A percentile compares a stretch with the other conserved stretches of the same genome.
Evolutionary conservation across 768 basidiomycete genomes (phyloP).

Genomic region (Hericium alpestre): DNA sequence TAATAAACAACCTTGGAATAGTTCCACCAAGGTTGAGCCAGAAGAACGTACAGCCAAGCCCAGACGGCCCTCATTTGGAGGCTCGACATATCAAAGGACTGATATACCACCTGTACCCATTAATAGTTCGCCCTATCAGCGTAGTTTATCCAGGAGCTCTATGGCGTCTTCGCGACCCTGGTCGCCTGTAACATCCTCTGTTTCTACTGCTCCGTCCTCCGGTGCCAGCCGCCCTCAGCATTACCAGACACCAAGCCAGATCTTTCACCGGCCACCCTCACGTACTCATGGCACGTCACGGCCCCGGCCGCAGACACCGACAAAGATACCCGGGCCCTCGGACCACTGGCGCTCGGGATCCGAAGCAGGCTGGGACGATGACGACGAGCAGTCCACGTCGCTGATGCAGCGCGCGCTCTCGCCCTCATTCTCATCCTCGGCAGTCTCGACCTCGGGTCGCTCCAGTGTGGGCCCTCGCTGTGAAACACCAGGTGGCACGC

Average conservation of each 20-base stretch:
- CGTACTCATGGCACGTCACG: constrained; percentile 49
- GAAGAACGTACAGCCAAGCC: constrained; percentile 43
- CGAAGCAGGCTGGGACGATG: constrained; percentile 33
- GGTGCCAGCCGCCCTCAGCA: constrained; percentile 29
- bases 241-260: constrained; percentile 34
- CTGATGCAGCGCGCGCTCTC: constrained; percentile 56
- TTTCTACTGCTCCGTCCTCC: constrained; percentile 16
- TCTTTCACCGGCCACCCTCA: constrained; percentile 34
- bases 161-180: constrained; percentile 15
- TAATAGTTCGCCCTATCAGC: constrained; percentile 7
- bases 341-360: constrained; percentile 34
- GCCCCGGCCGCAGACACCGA: constrained; percentile 70
- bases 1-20: constrained; percentile 52
- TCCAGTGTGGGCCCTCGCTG: constrained; percentile 13
- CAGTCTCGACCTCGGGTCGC: not conserved
- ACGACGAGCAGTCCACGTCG: constrained; percentile 32
- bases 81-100: constrained; percentile 13
- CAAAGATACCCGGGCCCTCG: constrained; percentile 61
- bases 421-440: constrained; percentile 32
- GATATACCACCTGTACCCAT: not conserved
- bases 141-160: constrained; percentile 12
- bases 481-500: constrained; percentile 30
- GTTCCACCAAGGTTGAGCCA: constrained; percentile 62
- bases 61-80: constrained; percentile 38
- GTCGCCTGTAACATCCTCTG: constrained; percentile 12